phyloP scores from a whole-genome alignment of 306 rosid species.

The Sphenostylis stenocarpa region DNA sequence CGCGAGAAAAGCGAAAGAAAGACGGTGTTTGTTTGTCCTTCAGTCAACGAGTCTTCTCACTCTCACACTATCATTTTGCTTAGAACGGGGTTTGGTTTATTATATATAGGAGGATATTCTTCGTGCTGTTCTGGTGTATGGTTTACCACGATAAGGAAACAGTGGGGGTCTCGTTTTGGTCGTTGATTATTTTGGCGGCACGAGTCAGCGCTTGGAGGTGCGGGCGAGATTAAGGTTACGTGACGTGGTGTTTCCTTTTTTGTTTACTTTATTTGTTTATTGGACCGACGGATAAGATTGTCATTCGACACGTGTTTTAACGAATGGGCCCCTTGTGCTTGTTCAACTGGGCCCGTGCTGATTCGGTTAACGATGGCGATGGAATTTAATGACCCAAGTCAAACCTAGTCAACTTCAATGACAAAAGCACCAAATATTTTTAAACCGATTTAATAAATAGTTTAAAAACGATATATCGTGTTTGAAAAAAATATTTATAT shows the following conservation, averaged over 20 bases:
- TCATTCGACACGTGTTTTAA: background rate
- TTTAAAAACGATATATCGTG: too few species aligned
- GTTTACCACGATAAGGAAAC: background rate
- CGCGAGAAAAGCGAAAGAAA: slow-evolving; percentile 11
- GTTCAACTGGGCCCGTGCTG: background rate
- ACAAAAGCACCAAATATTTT: too few species aligned
- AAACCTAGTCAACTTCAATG: background rate
- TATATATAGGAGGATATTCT: background rate
- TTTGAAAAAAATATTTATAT: too few species aligned
- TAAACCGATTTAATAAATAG: too few species aligned
- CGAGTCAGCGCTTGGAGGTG: background rate
- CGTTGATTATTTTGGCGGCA: background rate
- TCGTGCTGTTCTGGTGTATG: background rate
- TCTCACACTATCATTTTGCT: background rate
- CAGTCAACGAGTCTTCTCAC: background rate
- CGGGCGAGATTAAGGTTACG: background rate
- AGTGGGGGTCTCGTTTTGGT: background rate
- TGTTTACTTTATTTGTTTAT: background rate
- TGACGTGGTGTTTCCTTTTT: background rate
- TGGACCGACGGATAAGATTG: background rate
- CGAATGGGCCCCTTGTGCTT: background rate
- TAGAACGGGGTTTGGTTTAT: background rate
- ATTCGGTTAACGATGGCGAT: too few species aligned
- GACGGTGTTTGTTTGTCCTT: background rate
- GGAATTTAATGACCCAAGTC: background rate